phyloP scores from a whole-genome alignment of 2,329 filamentous ascomycete genomes.

The Trichoderma sp. region DNA sequence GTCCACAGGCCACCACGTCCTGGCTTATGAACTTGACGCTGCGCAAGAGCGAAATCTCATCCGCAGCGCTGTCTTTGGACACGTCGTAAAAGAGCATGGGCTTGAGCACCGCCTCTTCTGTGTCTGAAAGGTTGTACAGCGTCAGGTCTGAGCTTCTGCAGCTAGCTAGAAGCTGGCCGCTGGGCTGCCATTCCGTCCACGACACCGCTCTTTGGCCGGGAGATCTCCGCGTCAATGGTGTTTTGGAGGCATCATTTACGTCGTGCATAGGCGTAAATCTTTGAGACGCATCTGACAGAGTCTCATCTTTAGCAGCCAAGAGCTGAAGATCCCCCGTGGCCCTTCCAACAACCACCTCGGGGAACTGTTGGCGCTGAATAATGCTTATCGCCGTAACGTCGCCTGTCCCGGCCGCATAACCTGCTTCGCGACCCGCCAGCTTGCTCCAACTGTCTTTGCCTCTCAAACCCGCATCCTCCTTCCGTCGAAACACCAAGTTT shows the following conservation, averaged over 20 bases:
- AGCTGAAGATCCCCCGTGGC: slow-evolving; percentile 55
- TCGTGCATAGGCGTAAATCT: slow-evolving; percentile 32
- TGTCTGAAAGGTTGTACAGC: slow-evolving; percentile 37
- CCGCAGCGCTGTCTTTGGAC: slow-evolving; percentile 27
- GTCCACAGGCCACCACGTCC: slow-evolving; percentile 50
- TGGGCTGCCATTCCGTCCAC: slow-evolving; percentile 42
- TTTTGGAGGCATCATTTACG: slow-evolving; percentile 9
- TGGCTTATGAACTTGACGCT: slow-evolving; percentile 52
- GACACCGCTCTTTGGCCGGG: slow-evolving; percentile 36
- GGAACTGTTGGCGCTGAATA: slow-evolving; percentile 41
- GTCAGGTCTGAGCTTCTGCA: slow-evolving; percentile 40
- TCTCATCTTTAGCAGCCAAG: slow-evolving; percentile 44
- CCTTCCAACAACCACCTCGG: slow-evolving; percentile 51
- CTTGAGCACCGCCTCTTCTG: slow-evolving; percentile 26
- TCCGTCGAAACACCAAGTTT: slow-evolving; percentile 51
- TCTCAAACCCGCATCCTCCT: slow-evolving; percentile 37
- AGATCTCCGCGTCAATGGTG: slow-evolving; percentile 24
- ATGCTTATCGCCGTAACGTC: slow-evolving; percentile 55
- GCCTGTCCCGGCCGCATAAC: slow-evolving; percentile 50
- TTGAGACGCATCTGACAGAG: slow-evolving; percentile 36
- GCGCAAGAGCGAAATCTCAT: slow-evolving; percentile 38
- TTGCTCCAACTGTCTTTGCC: slow-evolving; percentile 43
- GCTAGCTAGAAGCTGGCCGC: slow-evolving; percentile 38
- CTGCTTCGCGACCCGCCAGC: slow-evolving; percentile 45
- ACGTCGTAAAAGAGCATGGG: slow-evolving; percentile 38